phyloP scores from a whole-genome alignment of 2,329 filamentous ascomycete genomes.

The Penicillium italicum region DNA sequence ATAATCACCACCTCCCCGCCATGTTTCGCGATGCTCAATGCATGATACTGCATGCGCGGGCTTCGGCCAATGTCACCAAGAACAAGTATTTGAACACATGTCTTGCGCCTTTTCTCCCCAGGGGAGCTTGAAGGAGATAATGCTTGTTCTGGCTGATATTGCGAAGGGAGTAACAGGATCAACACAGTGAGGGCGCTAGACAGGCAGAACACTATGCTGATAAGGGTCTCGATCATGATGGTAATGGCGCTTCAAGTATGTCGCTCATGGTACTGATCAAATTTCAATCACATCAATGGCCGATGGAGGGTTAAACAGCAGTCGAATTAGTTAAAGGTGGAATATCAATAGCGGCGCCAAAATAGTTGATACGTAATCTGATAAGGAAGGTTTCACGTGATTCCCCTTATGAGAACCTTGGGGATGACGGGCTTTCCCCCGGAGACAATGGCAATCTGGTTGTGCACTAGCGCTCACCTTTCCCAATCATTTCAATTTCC shows the following conservation, averaged over 20 bases:
- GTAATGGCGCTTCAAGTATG: background rate
- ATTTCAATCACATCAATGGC: background rate
- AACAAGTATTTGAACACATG: slow-evolving; percentile 76
- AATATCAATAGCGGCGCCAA: background rate
- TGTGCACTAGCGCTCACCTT: background rate
- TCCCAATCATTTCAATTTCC: background rate
- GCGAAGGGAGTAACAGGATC: slow-evolving; percentile 52
- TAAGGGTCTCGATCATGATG: slow-evolving; percentile 36
- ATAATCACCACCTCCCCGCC: slow-evolving; percentile 78
- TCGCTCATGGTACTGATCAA: background rate
- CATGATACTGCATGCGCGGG: slow-evolving; percentile 98
- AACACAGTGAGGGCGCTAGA: slow-evolving; percentile 50
- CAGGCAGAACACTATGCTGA: slow-evolving; percentile 41
- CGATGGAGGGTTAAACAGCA: background rate
- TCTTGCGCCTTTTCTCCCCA: slow-evolving; percentile 27
- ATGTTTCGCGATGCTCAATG: slow-evolving; percentile 80
- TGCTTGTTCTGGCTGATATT: slow-evolving; percentile 41
- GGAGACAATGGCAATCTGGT: background rate
- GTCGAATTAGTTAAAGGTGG: background rate
- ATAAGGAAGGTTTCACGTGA: slow-evolving; percentile 9
- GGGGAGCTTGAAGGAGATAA: slow-evolving; percentile 16
- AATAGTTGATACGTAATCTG: slow-evolving; percentile 5
- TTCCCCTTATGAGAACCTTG: slow-evolving; percentile 8
- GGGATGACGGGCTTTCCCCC: background rate
- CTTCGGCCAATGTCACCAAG: slow-evolving; percentile 93